These are phyloP conservation scores for Misopates orontium DNA, from an alignment of 257 asterid species.

Conservation along the genomic window DNA sequence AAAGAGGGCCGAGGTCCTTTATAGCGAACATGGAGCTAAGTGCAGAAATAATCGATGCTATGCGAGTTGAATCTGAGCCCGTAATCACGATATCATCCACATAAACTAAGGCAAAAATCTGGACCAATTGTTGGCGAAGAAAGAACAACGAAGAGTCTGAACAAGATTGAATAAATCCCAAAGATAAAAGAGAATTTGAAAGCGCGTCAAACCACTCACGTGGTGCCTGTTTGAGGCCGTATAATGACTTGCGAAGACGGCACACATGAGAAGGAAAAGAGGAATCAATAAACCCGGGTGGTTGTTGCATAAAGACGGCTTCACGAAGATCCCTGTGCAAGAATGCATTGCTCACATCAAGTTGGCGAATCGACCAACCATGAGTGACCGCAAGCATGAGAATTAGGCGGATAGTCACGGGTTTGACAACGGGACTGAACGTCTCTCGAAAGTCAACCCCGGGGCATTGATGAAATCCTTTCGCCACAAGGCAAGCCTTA, in stretches of 20 bases:
- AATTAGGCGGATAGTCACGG: neutral
- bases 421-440: neutral
- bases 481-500: neutral
- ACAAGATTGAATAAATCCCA: no score
- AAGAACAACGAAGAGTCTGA: no score
- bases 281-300: neutral
- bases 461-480: neutral
- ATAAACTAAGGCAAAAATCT: no score
- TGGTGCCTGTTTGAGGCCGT: no score
- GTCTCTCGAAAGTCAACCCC: neutral
- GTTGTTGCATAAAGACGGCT: neutral
- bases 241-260: no score
- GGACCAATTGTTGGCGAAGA: no score
- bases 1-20: neutral
- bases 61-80: neutral
- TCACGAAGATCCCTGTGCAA: no score
- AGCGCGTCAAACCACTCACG: no score
- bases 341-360: neutral
- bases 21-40: neutral
- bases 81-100: no score
- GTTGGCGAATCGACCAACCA: neutral
- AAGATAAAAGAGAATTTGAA: neutral
- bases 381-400: neutral
- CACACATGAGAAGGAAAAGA: no score
- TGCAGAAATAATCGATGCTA: neutral